These are phyloP conservation scores for Colletotrichum caudatum DNA, from an alignment of 2,329 filamentous ascomycete species.

Conservation along the genomic window DNA sequence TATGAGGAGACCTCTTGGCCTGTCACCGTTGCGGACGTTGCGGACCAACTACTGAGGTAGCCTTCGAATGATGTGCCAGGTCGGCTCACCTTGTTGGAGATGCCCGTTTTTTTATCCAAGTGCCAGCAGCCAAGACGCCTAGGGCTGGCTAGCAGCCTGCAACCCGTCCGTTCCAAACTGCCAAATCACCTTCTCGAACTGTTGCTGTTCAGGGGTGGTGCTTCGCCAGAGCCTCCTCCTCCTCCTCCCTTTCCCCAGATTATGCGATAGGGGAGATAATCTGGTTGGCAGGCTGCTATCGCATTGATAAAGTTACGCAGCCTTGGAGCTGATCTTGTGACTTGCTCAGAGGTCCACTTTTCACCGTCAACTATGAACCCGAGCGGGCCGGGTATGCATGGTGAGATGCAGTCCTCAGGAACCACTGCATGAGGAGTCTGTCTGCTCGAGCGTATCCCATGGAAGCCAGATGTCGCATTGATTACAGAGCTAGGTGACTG, in stretches of 20 bases:
- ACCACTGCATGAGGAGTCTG: constrained; percentile 21
- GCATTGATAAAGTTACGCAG: constrained; percentile 38
- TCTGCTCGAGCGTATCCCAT: constrained; percentile 35
- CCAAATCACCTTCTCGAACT: constrained; percentile 26
- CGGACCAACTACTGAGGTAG: neutral
- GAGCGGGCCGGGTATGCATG: neutral
- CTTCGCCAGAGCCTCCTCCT: constrained; percentile 22
- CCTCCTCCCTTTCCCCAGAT: constrained; percentile 26
- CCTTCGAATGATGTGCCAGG: neutral
- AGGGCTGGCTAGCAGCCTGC: constrained; percentile 4
- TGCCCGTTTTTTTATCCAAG: neutral
- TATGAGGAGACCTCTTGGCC: constrained; percentile 5
- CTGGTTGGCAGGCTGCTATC: constrained; percentile 33
- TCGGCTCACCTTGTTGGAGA: constrained; percentile 13
- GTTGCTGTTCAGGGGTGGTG: constrained; percentile 28
- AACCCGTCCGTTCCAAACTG: constrained; percentile 2
- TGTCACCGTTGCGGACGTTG: constrained; percentile 10
- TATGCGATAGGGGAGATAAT: constrained; percentile 28
- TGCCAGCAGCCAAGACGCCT: constrained; percentile 19
- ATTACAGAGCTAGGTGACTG: constrained; percentile 6
- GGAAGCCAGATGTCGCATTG: constrained; percentile 14
- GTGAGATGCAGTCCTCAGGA: constrained; percentile 23
- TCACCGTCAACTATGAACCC: constrained; percentile 8
- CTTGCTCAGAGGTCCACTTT: constrained; percentile 33
- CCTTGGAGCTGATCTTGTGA: constrained; percentile 32